Evolutionary conservation across 1,139 yeast species (phyloP), one percentile per base, ranked within the genome.

Genomic region (Pneumocystis canis): DNA sequence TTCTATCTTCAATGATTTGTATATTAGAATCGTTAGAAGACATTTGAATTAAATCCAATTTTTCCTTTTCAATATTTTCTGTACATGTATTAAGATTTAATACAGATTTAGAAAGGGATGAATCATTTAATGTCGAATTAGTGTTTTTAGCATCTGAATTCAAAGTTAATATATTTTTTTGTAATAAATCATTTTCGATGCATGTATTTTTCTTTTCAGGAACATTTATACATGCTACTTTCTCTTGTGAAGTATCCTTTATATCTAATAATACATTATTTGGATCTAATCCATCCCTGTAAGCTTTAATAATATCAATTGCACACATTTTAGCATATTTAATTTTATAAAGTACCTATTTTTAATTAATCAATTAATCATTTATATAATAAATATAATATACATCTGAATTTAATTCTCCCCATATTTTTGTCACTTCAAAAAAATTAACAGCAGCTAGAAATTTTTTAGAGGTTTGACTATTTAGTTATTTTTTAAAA

Each of bases 301-400:
- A 66, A 0, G 81, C 77, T 64, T 77, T 79, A 53, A 82, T 69
- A 54, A 83, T 82, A 58, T 85, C 72, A 14, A 82, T 77, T 3
- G 84, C 82, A 66, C 83, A 85, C 68, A 74, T 83, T 70, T 83
- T 83, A 9, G 84, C 78, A 68, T 80, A 83, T 70, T 80, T 81
- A 60, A 77, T 74, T 69, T 79, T 80, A 62, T 77, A 47, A 47
- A 47, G 54, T 11, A 47, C 77, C 4, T 66, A 59, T 6, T 73
- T 65, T n/a, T 70, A 28, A 39, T 20, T 57, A 60, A 39, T 58
- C 32, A 35, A 62, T 61, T 47, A 60, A 65, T 53, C 39, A 37
- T 37, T 37, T 5, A 74, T n/a, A 66, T 47, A 6, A 70, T 70
- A 58, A 72, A 63, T 59, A n/a, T 30, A 28, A 71, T 64, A 79